Percentiles rank a stretch among this genome's conserved stretches.
Evolutionary conservation across 2,329 filamentous ascomycete species (phyloP).

Genomic region (Epichloe uncinata): DNA sequence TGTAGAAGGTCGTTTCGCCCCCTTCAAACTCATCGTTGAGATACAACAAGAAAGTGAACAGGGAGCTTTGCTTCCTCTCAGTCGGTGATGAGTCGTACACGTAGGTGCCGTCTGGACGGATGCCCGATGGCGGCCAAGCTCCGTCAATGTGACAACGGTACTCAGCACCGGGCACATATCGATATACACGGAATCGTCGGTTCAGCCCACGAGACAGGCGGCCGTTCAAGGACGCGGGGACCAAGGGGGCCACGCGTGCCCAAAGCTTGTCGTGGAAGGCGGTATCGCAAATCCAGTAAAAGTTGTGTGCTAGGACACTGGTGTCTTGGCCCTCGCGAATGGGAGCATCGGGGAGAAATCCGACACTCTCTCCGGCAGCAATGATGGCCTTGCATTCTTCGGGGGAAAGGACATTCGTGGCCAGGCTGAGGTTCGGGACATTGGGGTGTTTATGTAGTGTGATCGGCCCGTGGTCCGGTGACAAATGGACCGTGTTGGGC

Average conservation of each 20-base stretch:
- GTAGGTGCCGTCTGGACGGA: constrained; percentile 43
- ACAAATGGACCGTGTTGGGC: constrained; percentile 42
- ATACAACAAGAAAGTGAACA: constrained; percentile 58
- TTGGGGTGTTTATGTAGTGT: constrained; percentile 45
- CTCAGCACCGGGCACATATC: constrained; percentile 60
- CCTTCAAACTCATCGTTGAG: constrained; percentile 60
- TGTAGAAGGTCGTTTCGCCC: constrained; percentile 58
- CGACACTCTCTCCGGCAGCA: constrained; percentile 49
- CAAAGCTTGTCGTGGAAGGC: constrained; percentile 51
- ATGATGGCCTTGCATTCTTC: constrained; percentile 54
- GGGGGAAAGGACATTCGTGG: constrained; percentile 45
- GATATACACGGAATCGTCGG: constrained; percentile 56
- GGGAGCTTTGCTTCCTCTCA: constrained; percentile 47
- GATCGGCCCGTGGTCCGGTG: constrained; percentile 29
- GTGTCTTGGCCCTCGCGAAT: constrained; percentile 51
- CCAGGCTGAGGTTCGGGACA: constrained; percentile 47
- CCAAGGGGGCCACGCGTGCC: constrained; percentile 44
- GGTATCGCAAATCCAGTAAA: constrained; percentile 57
- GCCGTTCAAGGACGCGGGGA: constrained; percentile 42
- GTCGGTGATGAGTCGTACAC: constrained; percentile 53
- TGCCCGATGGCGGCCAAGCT: constrained; percentile 59
- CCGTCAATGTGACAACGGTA: constrained; percentile 60
- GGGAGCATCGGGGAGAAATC: constrained; percentile 55
- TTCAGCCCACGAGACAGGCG: constrained; percentile 50
- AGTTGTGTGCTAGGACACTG: constrained; percentile 57